phyloP scores from a whole-genome alignment of 495 filamentous ascomycete species.

The Tetracladium setigerum region DNA sequence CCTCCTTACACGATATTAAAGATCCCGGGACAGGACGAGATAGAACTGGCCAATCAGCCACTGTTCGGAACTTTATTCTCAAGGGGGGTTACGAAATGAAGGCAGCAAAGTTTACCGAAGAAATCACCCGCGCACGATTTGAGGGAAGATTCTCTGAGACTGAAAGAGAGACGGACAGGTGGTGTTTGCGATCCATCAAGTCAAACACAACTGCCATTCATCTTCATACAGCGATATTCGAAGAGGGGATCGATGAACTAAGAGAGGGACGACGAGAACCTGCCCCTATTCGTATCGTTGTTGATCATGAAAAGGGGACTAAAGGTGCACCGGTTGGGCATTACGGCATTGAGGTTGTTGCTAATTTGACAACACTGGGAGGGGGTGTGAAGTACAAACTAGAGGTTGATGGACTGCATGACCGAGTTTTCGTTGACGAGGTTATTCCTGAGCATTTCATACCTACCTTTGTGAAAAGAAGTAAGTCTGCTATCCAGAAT shows the following conservation, averaged over 20 bases:
- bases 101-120: conserved; percentile 70
- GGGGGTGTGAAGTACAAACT: conserved; percentile 45
- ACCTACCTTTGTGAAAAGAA: conserved; percentile 57
- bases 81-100: conserved; percentile 73
- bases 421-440: conserved; percentile 56
- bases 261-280: conserved; percentile 48
- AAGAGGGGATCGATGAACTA: conserved; percentile 50
- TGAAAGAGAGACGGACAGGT: conserved; percentile 71
- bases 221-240: conserved; percentile 68
- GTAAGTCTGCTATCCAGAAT: conserved; percentile 34
- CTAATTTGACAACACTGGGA: conserved; percentile 37
- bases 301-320: conserved; percentile 52
- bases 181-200: conserved; percentile 64
- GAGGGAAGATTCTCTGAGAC: conserved; percentile 74
- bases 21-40: conserved; percentile 39
- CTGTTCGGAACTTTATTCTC: conserved; percentile 54
- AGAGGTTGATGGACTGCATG: conserved; percentile 54
- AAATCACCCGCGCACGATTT: conserved; percentile 76
- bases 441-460: conserved; percentile 60
- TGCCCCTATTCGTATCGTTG: conserved; percentile 50
- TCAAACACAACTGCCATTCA: conserved; percentile 52
- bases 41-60: conserved; percentile 40
- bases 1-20: conserved; percentile 49
- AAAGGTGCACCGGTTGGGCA: conserved; percentile 54
- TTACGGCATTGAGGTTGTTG: conserved; percentile 59